Evolutionary conservation across 1,139 yeast species (phyloP).

Genomic region (Nakaseomyces glabratus): DNA sequence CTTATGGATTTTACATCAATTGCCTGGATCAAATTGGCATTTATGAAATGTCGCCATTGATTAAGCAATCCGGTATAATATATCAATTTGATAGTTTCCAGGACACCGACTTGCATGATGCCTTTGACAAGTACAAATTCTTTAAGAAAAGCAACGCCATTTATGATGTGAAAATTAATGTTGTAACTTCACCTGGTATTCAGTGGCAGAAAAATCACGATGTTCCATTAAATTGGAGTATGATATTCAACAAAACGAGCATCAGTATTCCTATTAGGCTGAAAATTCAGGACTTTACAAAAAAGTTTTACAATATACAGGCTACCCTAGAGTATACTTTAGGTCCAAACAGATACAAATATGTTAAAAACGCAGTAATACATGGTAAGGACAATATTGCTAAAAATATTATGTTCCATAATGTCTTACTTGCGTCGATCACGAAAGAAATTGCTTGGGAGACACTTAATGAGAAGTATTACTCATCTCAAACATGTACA

Average conservation of each 20-base stretch:
- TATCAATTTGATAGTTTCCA: slow-evolving; percentile 15
- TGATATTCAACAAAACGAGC: not conserved
- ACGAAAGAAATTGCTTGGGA: slow-evolving; percentile 4
- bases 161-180: slow-evolving; percentile 5
- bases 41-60: slow-evolving; percentile 16
- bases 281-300: not conserved
- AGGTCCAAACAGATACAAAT: not conserved
- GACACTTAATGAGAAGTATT: not conserved
- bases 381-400: not conserved
- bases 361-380: not conserved
- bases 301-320: not conserved
- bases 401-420: not conserved
- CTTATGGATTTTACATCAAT: slow-evolving; percentile 12
- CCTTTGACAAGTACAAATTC: slow-evolving; percentile 2
- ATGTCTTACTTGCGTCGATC: not conserved
- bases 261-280: slow-evolving; percentile 2
- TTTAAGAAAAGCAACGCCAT: slow-evolving; percentile 7
- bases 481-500: not conserved
- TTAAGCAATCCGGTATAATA: slow-evolving; percentile 7
- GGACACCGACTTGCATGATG: slow-evolving; percentile 7
- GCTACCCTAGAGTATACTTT: not conserved
- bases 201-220: not conserved
- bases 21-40: slow-evolving; percentile 21
- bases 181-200: slow-evolving; percentile 6
- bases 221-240: slow-evolving; percentile 1